A percentile compares a stretch with the other conserved stretches of the same genome.
These are phyloP conservation scores for Candida glaebosa DNA, from an alignment of 805 yeast species.

Conservation along the genomic window DNA sequence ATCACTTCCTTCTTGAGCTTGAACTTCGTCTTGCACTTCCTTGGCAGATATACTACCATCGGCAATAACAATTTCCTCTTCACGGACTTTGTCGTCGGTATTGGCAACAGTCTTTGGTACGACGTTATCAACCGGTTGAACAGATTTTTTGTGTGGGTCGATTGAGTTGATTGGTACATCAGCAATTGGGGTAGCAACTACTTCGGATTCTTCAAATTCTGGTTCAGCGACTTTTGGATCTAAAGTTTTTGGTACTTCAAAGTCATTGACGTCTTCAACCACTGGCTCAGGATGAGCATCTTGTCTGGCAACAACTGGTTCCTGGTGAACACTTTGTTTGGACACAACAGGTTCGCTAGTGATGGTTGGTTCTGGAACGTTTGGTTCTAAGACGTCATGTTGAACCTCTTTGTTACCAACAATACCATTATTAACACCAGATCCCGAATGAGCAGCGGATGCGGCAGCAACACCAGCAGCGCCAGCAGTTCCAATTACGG, in stretches of 20 bases:
- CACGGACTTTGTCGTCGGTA: slow-evolving; percentile 16
- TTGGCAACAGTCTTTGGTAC: slow-evolving; percentile 2
- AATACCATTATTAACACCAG: slow-evolving; percentile 7
- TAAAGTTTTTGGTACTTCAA: slow-evolving; percentile 14
- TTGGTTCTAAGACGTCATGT: too few relatives aligned
- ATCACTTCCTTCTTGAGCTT: slow-evolving; percentile 32
- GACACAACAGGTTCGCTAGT: too few relatives aligned
- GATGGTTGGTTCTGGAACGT: too few relatives aligned
- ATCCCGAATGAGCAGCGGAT: slow-evolving; percentile 10
- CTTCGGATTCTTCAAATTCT: slow-evolving; percentile 8
- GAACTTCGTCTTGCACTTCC: slow-evolving; percentile 31
- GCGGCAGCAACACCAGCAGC: slow-evolving; percentile 8
- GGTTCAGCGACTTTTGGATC: slow-evolving; percentile 19
- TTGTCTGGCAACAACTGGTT: slow-evolving; percentile 7
- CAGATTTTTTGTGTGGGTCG: slow-evolving; percentile 5
- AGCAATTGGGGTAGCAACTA: slow-evolving; percentile 8
- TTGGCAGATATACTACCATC: slow-evolving; percentile 27
- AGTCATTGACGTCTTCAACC: slow-evolving; percentile 9
- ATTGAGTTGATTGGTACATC: slow-evolving; percentile 1
- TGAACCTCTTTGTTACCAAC: too few relatives aligned
- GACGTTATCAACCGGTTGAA: not conserved
- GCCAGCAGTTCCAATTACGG: slow-evolving; percentile 9
- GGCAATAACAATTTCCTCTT: slow-evolving; percentile 40
- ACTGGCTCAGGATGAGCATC: slow-evolving; percentile 10
- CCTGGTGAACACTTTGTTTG: slow-evolving; percentile 2